Base-by-base conservation (phyloP, 176 grass and related monocot species). In the Eleusine coracana region DNA sequence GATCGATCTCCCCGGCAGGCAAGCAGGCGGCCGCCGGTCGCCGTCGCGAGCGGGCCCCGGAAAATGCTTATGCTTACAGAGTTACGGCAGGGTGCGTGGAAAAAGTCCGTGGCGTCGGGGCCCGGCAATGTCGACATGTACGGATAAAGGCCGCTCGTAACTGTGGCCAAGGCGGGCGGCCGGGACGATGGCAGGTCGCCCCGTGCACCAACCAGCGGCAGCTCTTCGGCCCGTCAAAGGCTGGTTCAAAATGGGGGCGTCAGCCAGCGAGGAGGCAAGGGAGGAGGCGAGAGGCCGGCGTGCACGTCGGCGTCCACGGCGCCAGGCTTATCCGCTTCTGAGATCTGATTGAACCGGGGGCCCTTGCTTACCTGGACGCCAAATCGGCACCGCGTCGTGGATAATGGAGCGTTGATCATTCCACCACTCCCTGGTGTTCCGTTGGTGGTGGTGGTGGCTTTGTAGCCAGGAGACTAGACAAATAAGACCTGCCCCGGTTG, bases 301-400 rank as follows among this genome's bases (percentile, higher is more conserved):
- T 3, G 37, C 76, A 67, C 76, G 70, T 84, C 61, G 46, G 70
- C 81, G 16, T 61, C 68, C 14, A 4, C 28, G 28, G 10, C 59
- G 4, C 4, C 54, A 3, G 3, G 23, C 81, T 74, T 80, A 84
- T 88, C 81, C 50, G 16, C 21, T 3, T 56, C 8, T 31, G 2
- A 34, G 31, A 34, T 34, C 31, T 34, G 2, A 34, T 34, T 34
- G 31, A 14, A 29, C 60, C 12, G 16, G 15, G 21, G 12, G 11
- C 6, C 51, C 58, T 5, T 27, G 86, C 86, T 65, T 73, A 78
- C 77, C 66, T 83, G 86, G 74, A 83, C 25, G 65, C 66, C 83
- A 78, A 7, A 20, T 77, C 63, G 25, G 64, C 48, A 17, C 16
- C 34, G 21, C 66, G 15, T 13, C 45, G 52, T 13, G 13, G 68